Evolutionary conservation across 768 basidiomycete genomes (phyloP), one percentile per base, ranked within the genome.

Genomic region (Ramaria sp.): DNA sequence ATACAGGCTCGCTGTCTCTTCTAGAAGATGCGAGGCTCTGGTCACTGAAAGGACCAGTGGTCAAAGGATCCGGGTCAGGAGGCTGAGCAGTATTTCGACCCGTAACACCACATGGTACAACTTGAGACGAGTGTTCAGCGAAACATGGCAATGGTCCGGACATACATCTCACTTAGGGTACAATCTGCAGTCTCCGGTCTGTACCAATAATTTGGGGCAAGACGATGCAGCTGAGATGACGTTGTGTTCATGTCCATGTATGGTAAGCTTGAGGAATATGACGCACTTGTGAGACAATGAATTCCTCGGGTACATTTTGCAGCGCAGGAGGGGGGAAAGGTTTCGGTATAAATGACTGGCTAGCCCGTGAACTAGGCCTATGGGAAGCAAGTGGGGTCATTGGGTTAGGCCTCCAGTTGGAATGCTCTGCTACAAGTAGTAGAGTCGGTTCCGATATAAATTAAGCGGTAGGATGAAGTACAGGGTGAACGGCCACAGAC

Each of bases 141-240:
- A 37, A 30, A 28, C 20, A 53, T 20, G 37, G 30, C 56, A 20
- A 18, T 13, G 37, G 3, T 2, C 32, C 67, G 77, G 32, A 61
- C 24, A 55, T 13, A 32, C 37, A 24, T 60, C 70, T 55, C 48
- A 88, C 88, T 75, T 55, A 89, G 74, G 15, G 87, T 87, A 66
- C 86, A 90, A 66, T 90, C 84, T 8, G 86, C 78, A 1, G 81
- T 85, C 60, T 85, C 82, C 56, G 79, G 75, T 58, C 79, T 84
- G 62, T 82, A 77, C 86, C 87, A 88, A 68, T 82, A 86, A 45
- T 74, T 69, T 20, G 78, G 69, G 13, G 85, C 86, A 49, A 88
- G 70, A 62, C 67, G 70, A 67, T 77, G 83, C 39, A 88, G 77
- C 64, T 83, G 81, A 62, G 78, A 36, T 13, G 44, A 28, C 13